phyloP scores from a whole-genome alignment of 345 rosid species.

The Eucalyptus albens region DNA sequence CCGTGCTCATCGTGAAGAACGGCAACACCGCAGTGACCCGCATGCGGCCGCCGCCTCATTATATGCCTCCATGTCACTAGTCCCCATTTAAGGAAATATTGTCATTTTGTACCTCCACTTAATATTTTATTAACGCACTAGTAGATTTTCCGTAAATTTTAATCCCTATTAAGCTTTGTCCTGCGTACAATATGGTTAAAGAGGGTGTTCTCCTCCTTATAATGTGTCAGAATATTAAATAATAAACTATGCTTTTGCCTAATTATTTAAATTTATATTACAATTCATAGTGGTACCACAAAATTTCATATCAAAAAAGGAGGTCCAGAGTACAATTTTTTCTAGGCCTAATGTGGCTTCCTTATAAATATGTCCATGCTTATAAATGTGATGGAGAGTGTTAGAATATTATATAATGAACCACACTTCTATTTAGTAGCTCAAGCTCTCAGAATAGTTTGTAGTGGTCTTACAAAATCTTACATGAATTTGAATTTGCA shows the following conservation, averaged over 20 bases:
- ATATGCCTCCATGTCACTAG: not conserved
- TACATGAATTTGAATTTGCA: not conserved
- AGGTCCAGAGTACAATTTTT: too few relatives aligned
- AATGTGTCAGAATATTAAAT: not conserved
- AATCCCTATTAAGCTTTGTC: not conserved
- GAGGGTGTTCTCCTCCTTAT: not conserved
- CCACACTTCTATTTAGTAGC: too few relatives aligned
- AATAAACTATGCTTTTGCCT: too few relatives aligned
- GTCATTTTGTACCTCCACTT: not conserved
- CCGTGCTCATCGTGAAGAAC: not conserved
- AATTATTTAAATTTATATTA: too few relatives aligned
- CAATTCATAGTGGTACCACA: fast-evolving
- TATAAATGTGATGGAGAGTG: too few relatives aligned
- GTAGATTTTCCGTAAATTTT: not conserved
- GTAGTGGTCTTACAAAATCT: fast-evolving
- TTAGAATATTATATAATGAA: too few relatives aligned
- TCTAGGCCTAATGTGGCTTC: too few relatives aligned
- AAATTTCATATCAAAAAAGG: too few relatives aligned
- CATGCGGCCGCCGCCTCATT: not conserved
- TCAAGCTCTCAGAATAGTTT: too few relatives aligned
- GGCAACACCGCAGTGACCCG: not conserved
- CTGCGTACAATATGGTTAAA: not conserved
- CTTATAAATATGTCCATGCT: too few relatives aligned
- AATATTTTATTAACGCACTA: not conserved
- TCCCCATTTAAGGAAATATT: not conserved